phyloP scores from a whole-genome alignment of 306 rosid species.

The Cercis canadensis region DNA sequence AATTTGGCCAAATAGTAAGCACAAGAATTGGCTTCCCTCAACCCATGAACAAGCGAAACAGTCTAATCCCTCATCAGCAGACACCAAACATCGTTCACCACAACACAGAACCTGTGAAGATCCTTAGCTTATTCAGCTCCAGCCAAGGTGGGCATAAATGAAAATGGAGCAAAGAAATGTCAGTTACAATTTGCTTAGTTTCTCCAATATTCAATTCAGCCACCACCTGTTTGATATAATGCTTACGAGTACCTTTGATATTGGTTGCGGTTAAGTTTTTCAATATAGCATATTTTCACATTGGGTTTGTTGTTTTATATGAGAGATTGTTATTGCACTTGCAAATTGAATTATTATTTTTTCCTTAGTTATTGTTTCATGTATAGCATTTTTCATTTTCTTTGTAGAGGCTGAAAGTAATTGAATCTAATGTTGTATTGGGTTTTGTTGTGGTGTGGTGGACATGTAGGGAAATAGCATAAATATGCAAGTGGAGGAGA shows the following conservation, averaged over 20 bases:
- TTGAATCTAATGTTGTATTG: slow-evolving; percentile 2
- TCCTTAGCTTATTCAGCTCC: background rate
- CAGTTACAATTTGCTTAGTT: background rate
- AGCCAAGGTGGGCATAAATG: background rate
- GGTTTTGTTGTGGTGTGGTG: background rate
- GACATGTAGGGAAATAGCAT: background rate
- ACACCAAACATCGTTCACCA: no score
- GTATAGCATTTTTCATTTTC: background rate
- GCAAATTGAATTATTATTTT: background rate
- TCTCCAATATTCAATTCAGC: background rate
- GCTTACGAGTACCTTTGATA: background rate
- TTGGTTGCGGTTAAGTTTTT: background rate
- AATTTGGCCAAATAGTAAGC: no score
- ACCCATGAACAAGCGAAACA: no score
- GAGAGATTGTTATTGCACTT: background rate
- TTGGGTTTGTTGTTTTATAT: background rate
- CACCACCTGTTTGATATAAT: slow-evolving; percentile 5
- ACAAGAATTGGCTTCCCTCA: no score
- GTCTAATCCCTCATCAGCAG: no score
- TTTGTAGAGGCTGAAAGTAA: background rate
- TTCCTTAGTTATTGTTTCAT: background rate
- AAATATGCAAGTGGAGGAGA: background rate
- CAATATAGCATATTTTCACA: background rate
- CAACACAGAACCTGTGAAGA: no score
- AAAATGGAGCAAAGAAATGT: background rate